Conservation (phyloP, 352 stramenopile species). For the Globisporangium nagaii region DNA sequence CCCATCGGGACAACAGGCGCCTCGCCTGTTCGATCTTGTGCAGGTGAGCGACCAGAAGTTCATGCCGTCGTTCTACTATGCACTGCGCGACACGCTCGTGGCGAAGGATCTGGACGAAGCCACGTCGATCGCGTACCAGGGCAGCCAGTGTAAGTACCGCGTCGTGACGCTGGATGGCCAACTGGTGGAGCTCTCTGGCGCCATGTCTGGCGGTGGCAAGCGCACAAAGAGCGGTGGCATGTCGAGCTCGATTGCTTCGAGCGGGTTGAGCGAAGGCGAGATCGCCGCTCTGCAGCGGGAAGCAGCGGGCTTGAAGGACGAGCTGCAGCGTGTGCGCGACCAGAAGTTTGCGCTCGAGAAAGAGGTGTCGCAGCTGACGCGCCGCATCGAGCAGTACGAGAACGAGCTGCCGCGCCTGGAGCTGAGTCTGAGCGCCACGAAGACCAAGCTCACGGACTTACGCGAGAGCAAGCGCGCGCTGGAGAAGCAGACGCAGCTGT, state of each 20-base stretch:
- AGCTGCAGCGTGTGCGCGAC: conserved; percentile 56
- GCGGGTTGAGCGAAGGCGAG: conserved; percentile 49
- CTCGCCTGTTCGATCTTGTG: conserved; percentile 88
- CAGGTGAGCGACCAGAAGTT: conserved; percentile 87
- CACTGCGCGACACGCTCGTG: conserved; percentile 96
- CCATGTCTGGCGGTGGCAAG: conserved; percentile 98
- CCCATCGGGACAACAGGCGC: conserved; percentile 37
- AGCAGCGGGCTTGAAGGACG: conserved; percentile 36
- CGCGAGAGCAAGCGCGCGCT: conserved; percentile 58
- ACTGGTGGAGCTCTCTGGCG: conserved; percentile 97
- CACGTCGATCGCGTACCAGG: conserved; percentile 87
- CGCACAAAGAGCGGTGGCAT: conserved; percentile 91
- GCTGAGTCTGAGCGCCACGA: conserved; percentile 71
- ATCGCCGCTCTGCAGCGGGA: conserved; percentile 59
- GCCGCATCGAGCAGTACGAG: conserved; percentile 86
- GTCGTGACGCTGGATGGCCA: conserved; percentile 98
- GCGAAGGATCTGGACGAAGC: conserved; percentile 93
- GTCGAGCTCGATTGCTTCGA: conserved; percentile 58
- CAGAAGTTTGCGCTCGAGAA: conserved; percentile 70
- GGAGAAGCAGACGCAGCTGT: conserved; percentile 86
- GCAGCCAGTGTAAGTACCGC: conserved; percentile 90
- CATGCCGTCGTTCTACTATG: conserved; percentile 94
- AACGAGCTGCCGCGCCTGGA: conserved; percentile 89
- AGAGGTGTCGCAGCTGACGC: conserved; percentile 81
- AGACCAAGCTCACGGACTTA: conserved; percentile 59